Conservation (phyloP, 768 basidiomycete species). For the Tricholoma furcatifolium region DNA sequence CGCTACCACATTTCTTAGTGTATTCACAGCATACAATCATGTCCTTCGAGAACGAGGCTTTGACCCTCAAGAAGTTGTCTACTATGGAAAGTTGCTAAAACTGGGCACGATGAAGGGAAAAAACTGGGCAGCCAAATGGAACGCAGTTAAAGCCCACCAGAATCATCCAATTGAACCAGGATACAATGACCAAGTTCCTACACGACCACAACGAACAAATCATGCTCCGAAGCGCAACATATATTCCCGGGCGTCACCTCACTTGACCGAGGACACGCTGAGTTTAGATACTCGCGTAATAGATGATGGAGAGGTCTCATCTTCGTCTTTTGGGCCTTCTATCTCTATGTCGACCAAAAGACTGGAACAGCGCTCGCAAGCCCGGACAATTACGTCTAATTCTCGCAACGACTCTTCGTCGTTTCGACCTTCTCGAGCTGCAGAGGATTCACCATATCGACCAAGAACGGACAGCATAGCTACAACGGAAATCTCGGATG, state of each 20-base stretch:
- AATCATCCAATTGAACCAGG: slow-evolving; percentile 26
- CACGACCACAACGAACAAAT: background rate
- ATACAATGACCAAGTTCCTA: background rate
- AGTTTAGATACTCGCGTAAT: slow-evolving; percentile 13
- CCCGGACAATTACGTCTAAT: slow-evolving; percentile 5
- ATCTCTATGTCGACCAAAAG: background rate
- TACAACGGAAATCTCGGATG: slow-evolving; percentile 24
- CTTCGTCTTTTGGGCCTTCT: background rate
- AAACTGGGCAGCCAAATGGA: slow-evolving; percentile 85
- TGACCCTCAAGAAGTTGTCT: slow-evolving; percentile 78
- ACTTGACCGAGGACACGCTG: slow-evolving; percentile 12
- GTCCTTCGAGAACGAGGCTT: slow-evolving; percentile 71
- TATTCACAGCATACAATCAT: slow-evolving; percentile 87
- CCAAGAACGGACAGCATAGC: too few relatives aligned
- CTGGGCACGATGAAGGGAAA: slow-evolving; percentile 77
- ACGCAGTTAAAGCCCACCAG: slow-evolving; percentile 58
- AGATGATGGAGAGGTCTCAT: slow-evolving; percentile 6
- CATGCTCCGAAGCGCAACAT: slow-evolving; percentile 3
- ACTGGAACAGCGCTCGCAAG: background rate
- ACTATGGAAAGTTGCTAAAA: slow-evolving; percentile 81
- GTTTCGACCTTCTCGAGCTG: too few relatives aligned
- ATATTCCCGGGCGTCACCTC: background rate
- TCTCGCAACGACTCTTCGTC: background rate
- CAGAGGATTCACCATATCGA: too few relatives aligned
- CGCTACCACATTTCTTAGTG: slow-evolving; percentile 73